Evolutionary conservation across 768 basidiomycete species (phyloP), one percentile per base, ranked within the genome.

Genomic region (Amanita rubescens): DNA sequence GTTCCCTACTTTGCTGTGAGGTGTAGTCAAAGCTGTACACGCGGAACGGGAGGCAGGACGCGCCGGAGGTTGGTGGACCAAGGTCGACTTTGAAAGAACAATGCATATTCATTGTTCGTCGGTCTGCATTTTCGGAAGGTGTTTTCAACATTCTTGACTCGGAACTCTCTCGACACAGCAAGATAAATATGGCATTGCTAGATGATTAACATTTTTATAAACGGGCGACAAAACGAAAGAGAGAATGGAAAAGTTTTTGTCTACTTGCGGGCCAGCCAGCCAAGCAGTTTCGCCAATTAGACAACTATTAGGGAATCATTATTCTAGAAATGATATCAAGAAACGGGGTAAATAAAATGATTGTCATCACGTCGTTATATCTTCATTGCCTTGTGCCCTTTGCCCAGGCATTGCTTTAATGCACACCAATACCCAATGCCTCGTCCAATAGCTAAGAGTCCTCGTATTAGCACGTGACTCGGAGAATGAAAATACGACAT

Each of bases 381-480:
- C 27, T 30, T 30, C 27, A 30, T 30, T 8, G 27, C 27, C 27
- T 8, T n/a, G n/a, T 17, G 32, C 17, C 46, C 34, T 33, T 19
- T 48, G 30, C 45, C 32, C 45, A 14, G 45, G 3, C 11, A 15
- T 30, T 24, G 43, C 20, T 12, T 34, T 35, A 35, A 19, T 24
- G 45, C 7, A 34, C 48, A 33, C 17, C 24, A 33, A 51, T 27
- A 12, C 51, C 51, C 30, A 52, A 27, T 3, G 25, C 38, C 42
- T 52, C 51, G n/a, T 52, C 51, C 27, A 52, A 30, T 10, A 52
- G 15, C 51, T 58, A n/a, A 20, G n/a, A 39, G 27, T 11, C 27
- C 22, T 41, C 2, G 38, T 27, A 49, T 49, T 24, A 49, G 48
- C 6, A 35, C 17, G 24, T 11, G 20, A 3, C 19, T 27, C 15